Percentiles rank a stretch among this genome's conserved stretches.
These are phyloP conservation scores for Glycine tomentella DNA, from an alignment of 306 rosid genomes.

Conservation along the genomic window DNA sequence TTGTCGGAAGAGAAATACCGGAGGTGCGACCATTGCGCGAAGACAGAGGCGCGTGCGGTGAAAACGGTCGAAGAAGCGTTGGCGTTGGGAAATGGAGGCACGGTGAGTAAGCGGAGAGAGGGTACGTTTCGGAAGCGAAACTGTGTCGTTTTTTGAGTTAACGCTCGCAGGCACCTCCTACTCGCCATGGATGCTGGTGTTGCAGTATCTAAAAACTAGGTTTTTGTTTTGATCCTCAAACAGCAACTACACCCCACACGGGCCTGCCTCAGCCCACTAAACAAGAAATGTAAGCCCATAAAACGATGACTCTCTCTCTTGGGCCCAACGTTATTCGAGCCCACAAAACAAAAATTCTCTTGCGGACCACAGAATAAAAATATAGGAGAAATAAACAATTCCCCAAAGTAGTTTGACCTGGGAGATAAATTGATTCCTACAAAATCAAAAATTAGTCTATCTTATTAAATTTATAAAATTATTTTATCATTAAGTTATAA, in stretches of 20 bases:
- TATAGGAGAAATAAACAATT: too few species aligned
- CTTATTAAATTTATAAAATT: too few species aligned
- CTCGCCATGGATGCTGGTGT: slow-evolving; percentile 60
- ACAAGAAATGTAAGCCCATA: too few species aligned
- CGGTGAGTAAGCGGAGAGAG: slow-evolving; percentile 45
- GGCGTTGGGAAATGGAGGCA: slow-evolving; percentile 28
- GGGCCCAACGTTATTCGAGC: too few species aligned
- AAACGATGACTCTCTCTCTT: too few species aligned
- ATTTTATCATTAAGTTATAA: too few species aligned
- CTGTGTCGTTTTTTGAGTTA: slow-evolving; percentile 56
- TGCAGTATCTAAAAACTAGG: slow-evolving; percentile 4
- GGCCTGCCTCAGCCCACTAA: neutral
- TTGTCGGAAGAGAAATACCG: slow-evolving; percentile 65
- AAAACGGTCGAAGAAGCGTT: slow-evolving; percentile 41
- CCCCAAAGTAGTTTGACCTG: too few species aligned
- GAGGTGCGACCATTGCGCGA: slow-evolving; percentile 48
- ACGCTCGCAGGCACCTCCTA: slow-evolving; percentile 68
- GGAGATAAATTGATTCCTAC: too few species aligned
- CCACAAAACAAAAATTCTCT: neutral
- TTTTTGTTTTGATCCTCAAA: neutral
- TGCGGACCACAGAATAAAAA: too few species aligned
- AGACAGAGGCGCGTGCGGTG: slow-evolving; percentile 34
- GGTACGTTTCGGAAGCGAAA: slow-evolving; percentile 51
- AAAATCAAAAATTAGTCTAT: too few species aligned
- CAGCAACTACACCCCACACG: neutral